Base-by-base conservation (phyloP, 2,329 filamentous ascomycete genomes). In the Pyrenochaeta sp. region DNA sequence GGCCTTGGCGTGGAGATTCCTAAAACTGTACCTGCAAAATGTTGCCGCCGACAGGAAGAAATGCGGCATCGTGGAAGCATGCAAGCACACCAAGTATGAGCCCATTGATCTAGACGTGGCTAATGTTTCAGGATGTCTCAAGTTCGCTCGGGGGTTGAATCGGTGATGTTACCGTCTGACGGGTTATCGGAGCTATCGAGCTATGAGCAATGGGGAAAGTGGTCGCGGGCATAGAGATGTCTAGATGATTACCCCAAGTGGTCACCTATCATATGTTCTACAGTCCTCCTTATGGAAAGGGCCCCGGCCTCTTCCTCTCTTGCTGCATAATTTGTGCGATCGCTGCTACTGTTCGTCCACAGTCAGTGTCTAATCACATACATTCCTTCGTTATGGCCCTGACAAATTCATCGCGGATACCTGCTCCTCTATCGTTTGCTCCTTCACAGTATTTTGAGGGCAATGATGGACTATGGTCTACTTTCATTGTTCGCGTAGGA, bases 401-500 rank as follows among this genome's bases (percentile, higher is more conserved):
- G 8, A 21, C 41, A 15, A 37, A 21, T 22, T 32, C 20, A 17
- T 3, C 32, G 17, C 30, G 41, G 20, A 37, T 11, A 8, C 41
- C 41, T 14, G 27, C 41, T 11, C 35, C 41, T 6, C 13, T 44
- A 9, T 38, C 35, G 2, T 44, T 44, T 18, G 29, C 35, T 18
- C 21, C 41, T 3, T 44, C 41, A 18, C 41, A 44, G 15, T 38
- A 34, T n/a, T 44, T 38, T 14, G 36, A 52, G 11, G 49, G 49
- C 6, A 18, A 44, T 11, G 53, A 56, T 27, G 53, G 53, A 6
- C 41, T 39, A 24, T 67, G 64, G 64, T 60, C 53, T 3, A 64
- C 55, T 17, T 67, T 69, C 28, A 34, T 44, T 13, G 49, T 69
- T n/a, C 44, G 50, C 21, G 51, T 61, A 4, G 65, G 65, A 15